These are phyloP conservation scores for Suillus decipiens DNA, from an alignment of 768 basidiomycete species.

Conservation along the genomic window DNA sequence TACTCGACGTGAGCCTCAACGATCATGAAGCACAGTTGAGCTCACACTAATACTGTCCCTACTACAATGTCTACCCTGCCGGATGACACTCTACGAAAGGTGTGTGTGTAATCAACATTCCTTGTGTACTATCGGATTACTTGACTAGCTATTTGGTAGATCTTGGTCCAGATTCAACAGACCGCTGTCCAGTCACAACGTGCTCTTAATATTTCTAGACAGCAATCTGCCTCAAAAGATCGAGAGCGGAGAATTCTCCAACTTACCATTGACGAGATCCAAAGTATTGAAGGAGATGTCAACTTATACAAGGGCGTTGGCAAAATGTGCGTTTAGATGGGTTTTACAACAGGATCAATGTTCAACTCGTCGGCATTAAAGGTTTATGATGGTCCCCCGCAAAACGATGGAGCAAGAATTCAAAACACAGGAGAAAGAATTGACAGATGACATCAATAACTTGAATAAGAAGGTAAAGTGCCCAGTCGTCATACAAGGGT, in stretches of 20 bases:
- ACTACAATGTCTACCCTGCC: conserved; percentile 58
- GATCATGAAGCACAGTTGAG: background rate
- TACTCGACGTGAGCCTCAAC: background rate
- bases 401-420: conserved; percentile 77
- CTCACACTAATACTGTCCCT: conserved; percentile 1
- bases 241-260: conserved; percentile 88
- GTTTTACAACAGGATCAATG: conserved; percentile 3
- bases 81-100: conserved; percentile 85
- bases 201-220: conserved; percentile 67
- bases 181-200: conserved; percentile 86
- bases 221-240: conserved; percentile 81
- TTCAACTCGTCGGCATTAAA: conserved; percentile 30
- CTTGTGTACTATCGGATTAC: conserved; percentile 6
- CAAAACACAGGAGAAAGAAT: conserved; percentile 75
- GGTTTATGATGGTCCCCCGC: conserved; percentile 90
- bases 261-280: conserved; percentile 85
- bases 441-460: conserved; percentile 80
- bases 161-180: conserved; percentile 89
- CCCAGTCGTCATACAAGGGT: background rate
- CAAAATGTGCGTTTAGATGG: conserved; percentile 67
- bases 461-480: conserved; percentile 78
- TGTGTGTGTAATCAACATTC: conserved; percentile 26
- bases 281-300: conserved; percentile 65
- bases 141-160: conserved; percentile 50
- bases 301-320: conserved; percentile 94